Evolutionary conservation across 2,329 filamentous ascomycete genomes (phyloP).

Genomic region (Dichotomopilus funicola): DNA sequence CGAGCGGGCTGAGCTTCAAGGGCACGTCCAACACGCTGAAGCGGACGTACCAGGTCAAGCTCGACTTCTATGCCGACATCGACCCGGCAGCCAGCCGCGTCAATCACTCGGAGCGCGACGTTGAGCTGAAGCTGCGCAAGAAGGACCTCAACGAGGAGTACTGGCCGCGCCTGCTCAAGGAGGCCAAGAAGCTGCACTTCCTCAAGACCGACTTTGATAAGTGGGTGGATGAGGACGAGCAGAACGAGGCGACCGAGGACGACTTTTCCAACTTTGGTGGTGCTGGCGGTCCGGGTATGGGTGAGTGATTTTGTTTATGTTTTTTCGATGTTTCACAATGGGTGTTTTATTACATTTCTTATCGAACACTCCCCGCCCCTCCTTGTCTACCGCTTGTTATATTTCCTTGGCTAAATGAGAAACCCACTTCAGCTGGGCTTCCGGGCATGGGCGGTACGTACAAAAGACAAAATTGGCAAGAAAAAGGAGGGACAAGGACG

Average conservation of each 20-base stretch:
- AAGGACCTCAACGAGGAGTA: slow-evolving; percentile 92
- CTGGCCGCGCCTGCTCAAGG: slow-evolving; percentile 94
- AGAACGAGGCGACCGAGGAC: slow-evolving; percentile 80
- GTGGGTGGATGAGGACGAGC: slow-evolving; percentile 99
- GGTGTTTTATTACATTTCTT: too few relatives aligned
- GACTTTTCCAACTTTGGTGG: slow-evolving; percentile 61
- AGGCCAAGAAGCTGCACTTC: slow-evolving; percentile 83
- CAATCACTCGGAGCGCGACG: slow-evolving; percentile 79
- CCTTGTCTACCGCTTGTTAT: background rate
- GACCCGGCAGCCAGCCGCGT: slow-evolving; percentile 77
- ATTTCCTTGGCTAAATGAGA: slow-evolving; percentile 19
- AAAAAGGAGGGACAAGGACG: background rate
- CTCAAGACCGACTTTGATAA: slow-evolving; percentile 99
- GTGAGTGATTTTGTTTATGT: slow-evolving; percentile 34
- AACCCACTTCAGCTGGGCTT: slow-evolving; percentile 42
- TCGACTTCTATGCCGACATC: slow-evolving; percentile 88
- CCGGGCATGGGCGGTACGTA: slow-evolving; percentile 31
- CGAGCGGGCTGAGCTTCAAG: slow-evolving; percentile 70
- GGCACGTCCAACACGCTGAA: slow-evolving; percentile 81
- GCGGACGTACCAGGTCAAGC: slow-evolving; percentile 74
- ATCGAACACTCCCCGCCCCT: too few relatives aligned
- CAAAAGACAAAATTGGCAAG: background rate
- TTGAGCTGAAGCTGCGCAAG: slow-evolving; percentile 91
- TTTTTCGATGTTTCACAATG: background rate
- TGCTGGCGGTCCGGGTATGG: slow-evolving; percentile 42